Conservation (phyloP, 2,329 filamentous ascomycete genomes). For the Ceratocystis variospora region DNA sequence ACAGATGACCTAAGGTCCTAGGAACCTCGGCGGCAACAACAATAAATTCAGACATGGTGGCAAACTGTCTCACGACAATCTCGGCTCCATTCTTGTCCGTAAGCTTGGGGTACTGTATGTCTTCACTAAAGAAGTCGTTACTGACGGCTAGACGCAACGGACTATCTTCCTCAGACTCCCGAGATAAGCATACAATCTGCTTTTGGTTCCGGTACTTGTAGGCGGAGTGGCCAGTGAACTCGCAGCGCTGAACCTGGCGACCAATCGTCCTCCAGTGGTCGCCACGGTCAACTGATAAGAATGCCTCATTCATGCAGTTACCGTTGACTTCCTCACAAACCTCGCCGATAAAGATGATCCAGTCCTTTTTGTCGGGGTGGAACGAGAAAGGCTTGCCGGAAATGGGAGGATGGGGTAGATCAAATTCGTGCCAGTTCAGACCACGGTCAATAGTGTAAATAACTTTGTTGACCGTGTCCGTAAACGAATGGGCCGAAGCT, state of each 20-base stretch:
- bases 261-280: conserved; percentile 63
- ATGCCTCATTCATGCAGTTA: conserved; percentile 60
- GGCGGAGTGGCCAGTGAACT: conserved; percentile 60
- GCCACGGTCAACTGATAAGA: conserved; percentile 66
- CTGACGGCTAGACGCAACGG: conserved; percentile 61
- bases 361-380: conserved; percentile 73
- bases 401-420: conserved; percentile 46
- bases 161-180: conserved; percentile 40
- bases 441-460: conserved; percentile 75
- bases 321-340: conserved; percentile 46
- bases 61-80: conserved; percentile 58
- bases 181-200: conserved; percentile 45
- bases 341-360: conserved; percentile 80
- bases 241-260: conserved; percentile 64
- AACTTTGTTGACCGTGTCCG: conserved; percentile 33
- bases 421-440: conserved; percentile 56
- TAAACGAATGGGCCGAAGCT: conserved; percentile 38
- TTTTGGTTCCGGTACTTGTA: conserved; percentile 39
- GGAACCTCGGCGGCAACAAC: conserved; percentile 52
- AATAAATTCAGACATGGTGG: conserved; percentile 93
- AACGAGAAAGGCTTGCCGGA: conserved; percentile 48
- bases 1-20: conserved; percentile 46
- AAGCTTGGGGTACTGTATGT: conserved; percentile 30
- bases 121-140: conserved; percentile 59
- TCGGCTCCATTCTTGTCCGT: conserved; percentile 48